phyloP scores from a whole-genome alignment of 1,284 basidiomycete genomes.

The Ustilago bromivora region DNA sequence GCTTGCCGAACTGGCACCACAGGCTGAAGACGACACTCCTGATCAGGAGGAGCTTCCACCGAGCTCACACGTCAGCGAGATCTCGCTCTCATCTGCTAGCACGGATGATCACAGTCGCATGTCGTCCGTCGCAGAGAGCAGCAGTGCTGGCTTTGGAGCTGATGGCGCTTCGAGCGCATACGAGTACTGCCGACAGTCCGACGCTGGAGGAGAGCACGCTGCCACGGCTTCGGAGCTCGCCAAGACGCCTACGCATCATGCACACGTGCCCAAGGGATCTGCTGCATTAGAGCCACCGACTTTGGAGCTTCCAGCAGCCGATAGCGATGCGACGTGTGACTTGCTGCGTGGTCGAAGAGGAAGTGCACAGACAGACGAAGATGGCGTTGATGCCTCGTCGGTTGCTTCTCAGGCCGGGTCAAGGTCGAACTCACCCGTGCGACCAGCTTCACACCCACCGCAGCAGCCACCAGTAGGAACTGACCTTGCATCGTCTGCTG shows the following conservation, averaged over 20 bases:
- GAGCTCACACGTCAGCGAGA: conserved; percentile 39
- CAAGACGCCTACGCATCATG: conserved; percentile 59
- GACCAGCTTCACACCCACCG: conserved; percentile 14
- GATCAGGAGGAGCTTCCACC: conserved; percentile 49
- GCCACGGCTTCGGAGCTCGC: conserved; percentile 48
- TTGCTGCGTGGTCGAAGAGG: conserved; percentile 32
- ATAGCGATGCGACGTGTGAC: conserved; percentile 18
- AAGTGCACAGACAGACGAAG: conserved; percentile 40
- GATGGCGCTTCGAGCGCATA: conserved; percentile 34
- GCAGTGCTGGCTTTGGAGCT: conserved; percentile 28
- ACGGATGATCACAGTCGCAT: conserved; percentile 35
- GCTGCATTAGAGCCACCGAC: conserved; percentile 48
- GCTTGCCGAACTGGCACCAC: conserved; percentile 70
- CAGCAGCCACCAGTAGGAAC: conserved; percentile 18
- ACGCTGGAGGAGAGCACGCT: conserved; percentile 21
- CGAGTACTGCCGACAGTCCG: conserved; percentile 25
- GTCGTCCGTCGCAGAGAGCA: conserved; percentile 36
- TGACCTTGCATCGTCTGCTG: conserved; percentile 22
- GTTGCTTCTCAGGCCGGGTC: conserved; percentile 67
- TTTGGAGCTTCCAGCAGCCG: conserved; percentile 45
- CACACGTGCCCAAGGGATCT: conserved; percentile 40
- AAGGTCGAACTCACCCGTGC: conserved; percentile 56
- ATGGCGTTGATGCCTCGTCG: conserved; percentile 59
- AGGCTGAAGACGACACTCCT: conserved; percentile 44
- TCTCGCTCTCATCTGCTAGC: conserved; percentile 43